Conservation (phyloP, 805 yeast genomes). For the Teunomyces cretensis region DNA sequence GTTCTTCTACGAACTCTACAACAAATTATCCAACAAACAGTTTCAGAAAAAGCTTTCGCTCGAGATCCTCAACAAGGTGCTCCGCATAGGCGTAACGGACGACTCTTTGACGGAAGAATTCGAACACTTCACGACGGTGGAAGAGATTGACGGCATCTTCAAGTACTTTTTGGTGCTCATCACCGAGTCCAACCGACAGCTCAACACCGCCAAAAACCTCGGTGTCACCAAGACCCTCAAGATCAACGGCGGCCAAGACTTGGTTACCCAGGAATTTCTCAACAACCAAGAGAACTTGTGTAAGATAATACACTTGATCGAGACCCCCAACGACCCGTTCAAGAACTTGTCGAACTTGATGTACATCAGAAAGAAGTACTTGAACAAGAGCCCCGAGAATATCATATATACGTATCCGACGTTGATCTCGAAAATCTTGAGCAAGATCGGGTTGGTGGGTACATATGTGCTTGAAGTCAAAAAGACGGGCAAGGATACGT, state of each 20-base stretch:
- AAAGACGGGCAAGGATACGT: constrained; percentile 21
- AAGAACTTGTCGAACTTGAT: constrained; percentile 32
- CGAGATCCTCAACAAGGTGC: constrained; percentile 58
- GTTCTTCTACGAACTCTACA: constrained; percentile 51
- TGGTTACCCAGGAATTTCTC: constrained; percentile 37
- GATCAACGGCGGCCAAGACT: constrained; percentile 26
- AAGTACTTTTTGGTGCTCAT: constrained; percentile 58
- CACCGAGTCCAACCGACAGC: constrained; percentile 25
- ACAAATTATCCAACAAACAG: constrained; percentile 48
- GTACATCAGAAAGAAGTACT: constrained; percentile 41
- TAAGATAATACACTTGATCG: constrained; percentile 65
- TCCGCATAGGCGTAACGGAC: constrained; percentile 33
- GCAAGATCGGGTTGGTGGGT: constrained; percentile 52
- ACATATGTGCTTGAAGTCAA: constrained; percentile 31
- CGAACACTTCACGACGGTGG: constrained; percentile 21
- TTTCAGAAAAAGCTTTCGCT: constrained; percentile 60
- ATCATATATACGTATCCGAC: constrained; percentile 75
- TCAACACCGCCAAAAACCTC: constrained; percentile 37
- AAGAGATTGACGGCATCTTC: constrained; percentile 60
- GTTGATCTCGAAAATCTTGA: constrained; percentile 60
- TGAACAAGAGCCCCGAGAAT: constrained; percentile 55
- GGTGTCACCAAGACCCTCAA: constrained; percentile 38
- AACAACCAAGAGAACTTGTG: constrained; percentile 62
- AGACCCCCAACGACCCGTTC: constrained; percentile 44
- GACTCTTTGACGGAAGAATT: constrained; percentile 13